Evolutionary conservation across 139 green algal species (phyloP), one percentile per base, ranked within the genome.

Genomic region (Ettlia oleoabundans): DNA sequence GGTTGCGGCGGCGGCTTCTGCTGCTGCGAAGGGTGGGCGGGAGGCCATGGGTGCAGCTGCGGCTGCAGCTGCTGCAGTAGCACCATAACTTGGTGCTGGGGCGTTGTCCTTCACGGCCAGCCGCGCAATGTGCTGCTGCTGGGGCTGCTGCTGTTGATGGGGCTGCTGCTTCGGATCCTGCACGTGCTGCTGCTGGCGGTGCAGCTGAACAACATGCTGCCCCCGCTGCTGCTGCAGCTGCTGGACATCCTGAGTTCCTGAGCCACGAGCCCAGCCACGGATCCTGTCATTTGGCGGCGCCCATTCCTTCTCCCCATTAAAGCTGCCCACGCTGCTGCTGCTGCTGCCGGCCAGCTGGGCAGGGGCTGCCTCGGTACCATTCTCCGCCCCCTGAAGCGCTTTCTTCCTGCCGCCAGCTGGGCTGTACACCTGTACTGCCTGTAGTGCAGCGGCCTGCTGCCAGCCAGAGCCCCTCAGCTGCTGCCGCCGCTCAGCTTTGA

Each of bases 401-500:
- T 28, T 21, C 35, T 52, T 5, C 35, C 43, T 22, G 71, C 73
- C 53, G n/a, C 38, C 52, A 5, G 52, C 35, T 6, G 32, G 35
- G 55, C 65, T 42, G 37, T 72, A 47, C 13, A 72, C 65, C 21
- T 72, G 13, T 2, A 72, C 35, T 18, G 32, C 63, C 24, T n/a
- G 13, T 52, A 18, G 1, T 8, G 32, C 65, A 22, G 8, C n/a
- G 10, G 62, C 47, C 47, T n/a, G 62, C 2, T 13, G 35, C 53
- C 38, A 52, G 6, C 35, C 73, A 28, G 53, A 51, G 3, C 28
- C 73, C 53, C 53, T 61, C 52, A 80, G 37, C 73, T 80, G 53
- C 35, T 40, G 53, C 73, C 73, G 73, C 2, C 73, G 73, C 22
- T 80, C 53, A 2, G 73, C 53, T 10, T 69, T 80, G 35, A 68